Base-by-base conservation (phyloP, 1,139 yeast genomes). In the Eremothecium coryli region DNA sequence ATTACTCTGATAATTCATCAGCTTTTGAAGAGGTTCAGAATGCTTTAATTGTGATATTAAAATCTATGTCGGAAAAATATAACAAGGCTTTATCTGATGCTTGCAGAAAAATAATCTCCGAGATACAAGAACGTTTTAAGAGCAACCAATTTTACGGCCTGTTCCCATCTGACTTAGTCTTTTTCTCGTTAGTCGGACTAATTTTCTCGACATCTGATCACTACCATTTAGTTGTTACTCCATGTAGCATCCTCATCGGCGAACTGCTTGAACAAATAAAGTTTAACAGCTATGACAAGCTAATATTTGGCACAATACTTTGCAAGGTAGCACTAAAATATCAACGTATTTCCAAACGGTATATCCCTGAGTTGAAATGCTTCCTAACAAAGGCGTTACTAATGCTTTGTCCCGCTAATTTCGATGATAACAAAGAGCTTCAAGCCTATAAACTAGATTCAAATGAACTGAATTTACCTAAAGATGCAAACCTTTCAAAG, bases 201-300 rank as follows among this genome's bases (percentile, higher is more conserved):
- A 55, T 88, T 8, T 93, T 82, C 52, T 86, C 98, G 1, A 84
- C 96, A 1, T 90, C 98, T 0, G 99, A 93, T 65, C 93, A 86
- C 53, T 90, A 84, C 58, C 97, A 93, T 65, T 68, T 85, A 43
- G 80, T 90, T 12, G 88, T 79, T 4, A 86, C 96, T 0, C 95
- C 97, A 2, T 71, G 93, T 2, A 64, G 75, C 24, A 70, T 90
- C 26, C 58, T 85, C 29, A 74, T 86, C 65, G 73, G 79, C 36
- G 90, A 85, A 56, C 66, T 74, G 16, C 61, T 88, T 35, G 73
- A 79, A 26, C 72, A 70, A 41, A 52, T 68, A 22, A 62, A 68
- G 23, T 54, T 62, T 18, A 55, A 56, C 18, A 48, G 65, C 5
- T 39, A 64, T 18, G 56, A 56, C 9, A 68, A 65, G 36, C 42